Conservation (phyloP, 805 yeast genomes). For the Babjeviella inositovora region DNA sequence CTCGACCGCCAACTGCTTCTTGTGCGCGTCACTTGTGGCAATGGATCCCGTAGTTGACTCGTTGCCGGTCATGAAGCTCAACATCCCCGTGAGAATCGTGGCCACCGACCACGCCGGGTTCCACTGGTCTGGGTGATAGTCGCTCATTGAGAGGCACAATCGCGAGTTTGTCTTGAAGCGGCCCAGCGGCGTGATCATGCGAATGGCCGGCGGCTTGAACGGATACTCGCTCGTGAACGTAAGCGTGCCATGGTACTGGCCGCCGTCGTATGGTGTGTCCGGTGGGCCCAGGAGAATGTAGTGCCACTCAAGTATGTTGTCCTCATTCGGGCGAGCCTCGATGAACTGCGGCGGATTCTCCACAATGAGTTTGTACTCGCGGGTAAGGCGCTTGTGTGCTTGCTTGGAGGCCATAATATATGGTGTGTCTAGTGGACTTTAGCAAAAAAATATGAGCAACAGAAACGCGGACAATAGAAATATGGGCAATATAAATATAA, state of each 20-base stretch:
- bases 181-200: conserved; percentile 85
- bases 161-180: conserved; percentile 70
- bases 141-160: conserved; percentile 83
- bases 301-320: conserved; percentile 87
- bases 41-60: conserved; percentile 81
- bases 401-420: conserved; percentile 18
- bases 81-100: conserved; percentile 72
- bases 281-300: conserved; percentile 88
- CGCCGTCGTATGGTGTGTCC: conserved; percentile 70
- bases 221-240: conserved; percentile 79
- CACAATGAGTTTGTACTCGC: conserved; percentile 67
- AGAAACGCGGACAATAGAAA: no score
- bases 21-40: conserved; percentile 39
- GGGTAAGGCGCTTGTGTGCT: conserved; percentile 28
- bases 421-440: no score
- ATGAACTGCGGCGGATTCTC: conserved; percentile 78
- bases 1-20: conserved; percentile 36
- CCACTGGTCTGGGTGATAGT: conserved; percentile 91
- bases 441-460: no score
- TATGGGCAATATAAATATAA: no score
- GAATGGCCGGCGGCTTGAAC: conserved; percentile 79
- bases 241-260: conserved; percentile 84
- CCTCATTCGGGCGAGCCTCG: conserved; percentile 73
- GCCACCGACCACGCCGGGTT: conserved; percentile 93
- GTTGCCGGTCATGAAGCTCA: conserved; percentile 84